A percentile compares a stretch with the other conserved stretches of the same genome.
These are phyloP conservation scores for Physcia stellaris DNA, from an alignment of 495 filamentous ascomycete genomes.

Conservation along the genomic window DNA sequence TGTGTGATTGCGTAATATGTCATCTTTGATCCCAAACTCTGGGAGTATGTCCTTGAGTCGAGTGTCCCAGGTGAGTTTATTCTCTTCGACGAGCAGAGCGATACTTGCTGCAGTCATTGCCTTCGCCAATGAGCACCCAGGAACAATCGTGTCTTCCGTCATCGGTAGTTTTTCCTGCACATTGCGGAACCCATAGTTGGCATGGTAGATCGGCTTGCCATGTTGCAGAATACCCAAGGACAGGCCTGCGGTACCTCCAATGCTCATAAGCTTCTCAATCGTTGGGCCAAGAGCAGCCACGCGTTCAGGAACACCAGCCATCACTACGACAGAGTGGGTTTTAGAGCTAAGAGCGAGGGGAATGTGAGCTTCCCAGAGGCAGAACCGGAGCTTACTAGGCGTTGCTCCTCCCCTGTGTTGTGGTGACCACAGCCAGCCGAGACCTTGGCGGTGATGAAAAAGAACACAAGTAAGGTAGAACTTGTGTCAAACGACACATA, in stretches of 20 bases:
- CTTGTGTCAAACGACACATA: too few species aligned
- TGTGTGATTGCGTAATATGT: not conserved
- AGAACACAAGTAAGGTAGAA: too few species aligned
- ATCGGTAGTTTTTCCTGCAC: not conserved
- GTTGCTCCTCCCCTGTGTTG: too few species aligned
- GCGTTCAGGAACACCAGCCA: too few species aligned
- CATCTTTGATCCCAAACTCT: conserved; percentile 1
- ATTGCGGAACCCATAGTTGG: conserved; percentile 11
- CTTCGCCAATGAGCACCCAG: conserved; percentile 8
- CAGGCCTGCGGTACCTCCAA: conserved; percentile 5
- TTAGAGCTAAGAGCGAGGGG: too few species aligned
- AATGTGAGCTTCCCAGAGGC: too few species aligned
- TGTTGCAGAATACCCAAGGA: conserved; percentile 6
- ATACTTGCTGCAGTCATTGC: conserved; percentile 6
- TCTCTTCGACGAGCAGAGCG: conserved; percentile 8
- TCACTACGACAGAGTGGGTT: too few species aligned
- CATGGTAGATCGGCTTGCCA: conserved; percentile 3
- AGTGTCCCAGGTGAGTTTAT: conserved; percentile 7
- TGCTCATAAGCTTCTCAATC: conserved; percentile 7
- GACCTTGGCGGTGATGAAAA: too few species aligned
- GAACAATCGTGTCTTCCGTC: conserved; percentile 9
- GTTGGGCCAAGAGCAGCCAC: too few species aligned
- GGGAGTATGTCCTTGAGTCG: conserved; percentile 6
- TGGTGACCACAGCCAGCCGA: too few species aligned
- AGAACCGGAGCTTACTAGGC: too few species aligned